A percentile compares a stretch with the other conserved stretches of the same genome.
phyloP scores from a whole-genome alignment of 2,329 filamentous ascomycete species.

The Phyllosticta paracitricarpa region DNA sequence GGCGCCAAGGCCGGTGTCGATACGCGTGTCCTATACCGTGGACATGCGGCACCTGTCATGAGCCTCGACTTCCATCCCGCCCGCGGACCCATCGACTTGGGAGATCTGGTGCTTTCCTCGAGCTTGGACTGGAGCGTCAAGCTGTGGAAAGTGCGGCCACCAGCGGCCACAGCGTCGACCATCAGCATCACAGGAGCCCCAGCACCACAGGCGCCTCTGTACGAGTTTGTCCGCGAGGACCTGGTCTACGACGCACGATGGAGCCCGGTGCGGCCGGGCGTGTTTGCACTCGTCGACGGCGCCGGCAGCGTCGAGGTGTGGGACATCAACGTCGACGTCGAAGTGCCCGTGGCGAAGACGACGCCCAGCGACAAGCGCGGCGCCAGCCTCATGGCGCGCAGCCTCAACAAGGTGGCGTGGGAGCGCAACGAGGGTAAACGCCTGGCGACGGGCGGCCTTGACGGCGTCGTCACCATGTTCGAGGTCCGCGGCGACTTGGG shows the following conservation, averaged over 20 bases:
- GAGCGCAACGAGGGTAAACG: conserved; percentile 80
- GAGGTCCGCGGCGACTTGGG: conserved; percentile 77
- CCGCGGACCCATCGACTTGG: conserved; percentile 83
- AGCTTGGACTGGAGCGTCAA: conserved; percentile 96
- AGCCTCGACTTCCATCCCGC: conserved; percentile 92
- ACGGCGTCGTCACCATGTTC: conserved; percentile 83
- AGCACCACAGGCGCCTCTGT: conserved; percentile 57
- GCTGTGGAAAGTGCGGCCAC: conserved; percentile 85
- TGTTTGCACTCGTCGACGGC: conserved; percentile 91
- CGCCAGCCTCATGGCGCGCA: conserved; percentile 62
- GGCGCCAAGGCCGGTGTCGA: conserved; percentile 96
- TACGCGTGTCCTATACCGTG: conserved; percentile 74
- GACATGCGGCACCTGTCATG: conserved; percentile 91
- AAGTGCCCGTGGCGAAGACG: conserved; percentile 79
- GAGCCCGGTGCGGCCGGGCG: conserved; percentile 87
- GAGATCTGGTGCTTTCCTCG: conserved; percentile 84
- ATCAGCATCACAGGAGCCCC: conserved; percentile 29
- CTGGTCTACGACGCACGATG: conserved; percentile 93
- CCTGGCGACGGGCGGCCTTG: conserved; percentile 82
- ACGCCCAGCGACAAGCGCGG: conserved; percentile 50
- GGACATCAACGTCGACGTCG: conserved; percentile 86
- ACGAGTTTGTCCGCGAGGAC: conserved; percentile 90
- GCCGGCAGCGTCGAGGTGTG: conserved; percentile 87
- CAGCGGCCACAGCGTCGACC: conserved; percentile 50
- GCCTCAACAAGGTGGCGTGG: conserved; percentile 91